phyloP scores from a whole-genome alignment of 1,139 yeast genomes.

The Yamadazyma mexicana region DNA sequence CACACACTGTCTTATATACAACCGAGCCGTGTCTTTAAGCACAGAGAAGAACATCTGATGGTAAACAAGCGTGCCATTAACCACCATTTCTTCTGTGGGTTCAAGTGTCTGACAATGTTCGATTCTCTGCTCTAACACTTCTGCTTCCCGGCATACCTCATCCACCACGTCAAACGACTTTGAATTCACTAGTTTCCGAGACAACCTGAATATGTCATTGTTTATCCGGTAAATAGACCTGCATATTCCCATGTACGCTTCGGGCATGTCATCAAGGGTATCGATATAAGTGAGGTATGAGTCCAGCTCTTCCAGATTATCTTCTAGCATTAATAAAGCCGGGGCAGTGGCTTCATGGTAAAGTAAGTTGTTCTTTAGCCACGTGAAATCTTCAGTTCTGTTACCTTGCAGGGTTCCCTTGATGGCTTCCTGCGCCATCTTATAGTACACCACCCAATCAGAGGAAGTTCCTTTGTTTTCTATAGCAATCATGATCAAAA shows the following conservation, averaged over 20 bases:
- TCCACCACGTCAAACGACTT: slow-evolving; percentile 2
- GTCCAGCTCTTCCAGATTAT: slow-evolving; percentile 4
- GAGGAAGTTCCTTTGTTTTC: slow-evolving; percentile 9
- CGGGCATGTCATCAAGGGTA: slow-evolving; percentile 8
- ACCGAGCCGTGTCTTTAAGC: slow-evolving; percentile 7
- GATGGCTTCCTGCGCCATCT: slow-evolving; percentile 10
- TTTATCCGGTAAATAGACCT: slow-evolving; percentile 6
- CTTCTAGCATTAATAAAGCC: slow-evolving; percentile 8
- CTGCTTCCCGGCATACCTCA: slow-evolving; percentile 8
- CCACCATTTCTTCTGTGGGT: slow-evolving; percentile 8
- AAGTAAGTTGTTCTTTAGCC: slow-evolving; percentile 10
- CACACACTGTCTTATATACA: slow-evolving; percentile 10
- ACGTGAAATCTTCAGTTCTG: slow-evolving; percentile 3
- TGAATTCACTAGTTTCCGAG: slow-evolving; percentile 4
- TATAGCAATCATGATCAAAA: slow-evolving; percentile 11
- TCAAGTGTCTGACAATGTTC: slow-evolving; percentile 6
- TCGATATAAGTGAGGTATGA: slow-evolving; percentile 3
- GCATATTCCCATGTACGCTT: slow-evolving; percentile 13
- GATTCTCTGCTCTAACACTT: slow-evolving; percentile 6
- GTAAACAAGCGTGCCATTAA: slow-evolving; percentile 3
- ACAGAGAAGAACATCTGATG: slow-evolving; percentile 8
- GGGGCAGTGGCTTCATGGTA: slow-evolving; percentile 13
- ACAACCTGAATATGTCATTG: slow-evolving; percentile 7
- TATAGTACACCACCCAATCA: slow-evolving; percentile 10
- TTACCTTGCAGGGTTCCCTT: not conserved